Evolutionary conservation across 352 stramenopile genomes (phyloP), one percentile per base, ranked within the genome.

Genomic region (Pilasporangium apinafurcum): DNA sequence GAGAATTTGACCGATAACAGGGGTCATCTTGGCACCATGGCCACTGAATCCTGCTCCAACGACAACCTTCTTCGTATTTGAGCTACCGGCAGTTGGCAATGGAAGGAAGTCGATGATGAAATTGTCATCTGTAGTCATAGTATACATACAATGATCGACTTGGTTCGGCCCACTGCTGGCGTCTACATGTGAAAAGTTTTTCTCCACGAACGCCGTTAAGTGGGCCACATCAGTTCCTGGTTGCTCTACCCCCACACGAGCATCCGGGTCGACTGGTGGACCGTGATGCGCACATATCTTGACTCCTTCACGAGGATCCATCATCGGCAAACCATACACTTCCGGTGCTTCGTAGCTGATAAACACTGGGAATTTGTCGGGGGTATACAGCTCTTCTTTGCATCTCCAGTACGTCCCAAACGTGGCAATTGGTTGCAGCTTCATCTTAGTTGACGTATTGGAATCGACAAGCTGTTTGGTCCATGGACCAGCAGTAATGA

Each of bases 1-100:
- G 37, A 92, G 59, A 41, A 89, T 87, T 56, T 88, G 62, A 28
- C 83, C 83, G 32, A 95, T 80, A 38, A 87, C 80, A 2, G 78
- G 78, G 30, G 72, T 83, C 77, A 92, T 89, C 46, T 95, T 95
- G 17, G 82, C 84, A 0, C 83, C 83, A 42, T 95, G 83, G 26
- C 83, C 80, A 40, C 73, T 92, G 43, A 92, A 85, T 2, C 80
- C 78, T 27, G 83, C 75, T 1, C 72, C 76, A 3, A 83, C 62
- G n/a, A 84, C 63, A n/a, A 90, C 52, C 36, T 63, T 57, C 48
- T 75, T 81, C 33, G 12, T 29, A n/a, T 20, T 45, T 41, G 31
- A 61, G 10, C 4, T 30, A 25, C 21, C 14, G 16, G 27, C 16
- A 5, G 18, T 27, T 22, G 59, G 54, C 18, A 41, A 47, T 12